Evolutionary conservation across 73 alveolate species (phyloP).

Genomic region (Effrenium voratum): DNA sequence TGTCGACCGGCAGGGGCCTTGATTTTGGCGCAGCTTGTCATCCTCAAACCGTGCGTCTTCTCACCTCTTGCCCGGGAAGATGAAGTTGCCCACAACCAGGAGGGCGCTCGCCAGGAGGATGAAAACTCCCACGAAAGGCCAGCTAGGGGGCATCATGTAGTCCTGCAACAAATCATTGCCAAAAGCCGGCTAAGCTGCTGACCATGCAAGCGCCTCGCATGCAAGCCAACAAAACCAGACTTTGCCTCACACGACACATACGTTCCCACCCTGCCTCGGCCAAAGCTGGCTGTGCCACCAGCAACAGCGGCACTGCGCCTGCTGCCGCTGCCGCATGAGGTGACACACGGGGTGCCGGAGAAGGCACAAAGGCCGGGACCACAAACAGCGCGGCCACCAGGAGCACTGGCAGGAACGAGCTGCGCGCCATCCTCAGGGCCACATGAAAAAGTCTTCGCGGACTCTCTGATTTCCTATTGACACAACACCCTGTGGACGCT

Average conservation of each 20-base stretch:
- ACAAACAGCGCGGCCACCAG: slow-evolving; percentile 80
- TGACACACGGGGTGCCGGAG: slow-evolving; percentile 63
- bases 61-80: slow-evolving; percentile 79
- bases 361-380: slow-evolving; percentile 85
- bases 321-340: slow-evolving; percentile 73
- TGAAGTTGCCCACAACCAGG: slow-evolving; percentile 88
- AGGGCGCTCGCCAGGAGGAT: slow-evolving; percentile 28
- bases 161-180: slow-evolving; percentile 16
- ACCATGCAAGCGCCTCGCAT: not conserved
- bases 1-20: not conserved
- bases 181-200: too few species aligned
- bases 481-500: too few species aligned
- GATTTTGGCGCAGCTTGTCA: not conserved
- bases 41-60: not conserved
- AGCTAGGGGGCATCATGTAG: slow-evolving; percentile 93
- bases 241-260: too few species aligned
- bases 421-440: slow-evolving; percentile 56
- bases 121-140: slow-evolving; percentile 75
- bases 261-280: too few species aligned
- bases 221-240: not conserved
- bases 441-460: not conserved
- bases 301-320: slow-evolving; percentile 70
- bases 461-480: too few species aligned
- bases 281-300: slow-evolving; percentile 77
- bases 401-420: slow-evolving; percentile 74